Conservation (phyloP, 2,329 filamentous ascomycete genomes). For the Fusarium subglutinans region DNA sequence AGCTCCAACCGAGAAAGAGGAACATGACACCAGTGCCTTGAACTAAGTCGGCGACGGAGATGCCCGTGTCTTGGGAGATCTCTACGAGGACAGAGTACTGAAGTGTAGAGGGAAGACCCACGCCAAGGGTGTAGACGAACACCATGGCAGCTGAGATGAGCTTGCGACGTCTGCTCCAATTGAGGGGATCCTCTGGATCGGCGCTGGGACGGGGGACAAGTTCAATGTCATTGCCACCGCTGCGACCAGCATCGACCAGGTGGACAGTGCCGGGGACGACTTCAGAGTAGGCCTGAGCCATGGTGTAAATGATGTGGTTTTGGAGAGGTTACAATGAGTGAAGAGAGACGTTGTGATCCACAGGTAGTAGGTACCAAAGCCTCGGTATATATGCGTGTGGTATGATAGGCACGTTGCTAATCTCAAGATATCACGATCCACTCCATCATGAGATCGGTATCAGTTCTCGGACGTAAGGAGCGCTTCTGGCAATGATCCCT, state of each 20-base stretch:
- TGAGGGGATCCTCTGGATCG: slow-evolving; percentile 4
- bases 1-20: background rate
- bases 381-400: background rate
- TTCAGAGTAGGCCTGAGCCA: background rate
- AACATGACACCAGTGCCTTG: slow-evolving; percentile 2
- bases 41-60: background rate
- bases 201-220: background rate
- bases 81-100: background rate
- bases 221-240: background rate
- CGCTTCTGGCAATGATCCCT: background rate
- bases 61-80: background rate
- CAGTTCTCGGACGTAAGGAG: background rate
- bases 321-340: background rate
- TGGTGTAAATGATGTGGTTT: background rate
- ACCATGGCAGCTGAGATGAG: background rate
- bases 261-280: background rate
- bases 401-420: background rate
- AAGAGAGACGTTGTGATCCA: fast-evolving
- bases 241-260: background rate
- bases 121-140: background rate
- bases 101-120: background rate
- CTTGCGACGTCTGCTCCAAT: background rate
- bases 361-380: too few relatives aligned
- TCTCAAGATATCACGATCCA: background rate
- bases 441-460: background rate